Evolutionary conservation across 2,329 filamentous ascomycete genomes (phyloP).

Genomic region (Aureobasidium mangrovei): DNA sequence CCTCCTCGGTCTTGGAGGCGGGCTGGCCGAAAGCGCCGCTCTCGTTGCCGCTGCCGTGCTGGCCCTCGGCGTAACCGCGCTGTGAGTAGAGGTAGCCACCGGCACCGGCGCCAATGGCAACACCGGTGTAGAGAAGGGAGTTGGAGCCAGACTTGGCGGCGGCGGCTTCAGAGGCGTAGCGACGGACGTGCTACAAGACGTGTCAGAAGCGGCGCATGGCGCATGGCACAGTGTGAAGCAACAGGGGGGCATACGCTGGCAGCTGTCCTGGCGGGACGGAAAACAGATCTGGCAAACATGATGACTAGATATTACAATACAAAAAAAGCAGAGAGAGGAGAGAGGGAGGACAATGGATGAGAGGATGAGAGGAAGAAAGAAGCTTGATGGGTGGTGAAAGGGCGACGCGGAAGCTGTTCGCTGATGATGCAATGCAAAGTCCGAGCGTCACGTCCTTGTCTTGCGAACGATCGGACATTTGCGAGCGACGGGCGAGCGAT

Average conservation of each 20-base stretch:
- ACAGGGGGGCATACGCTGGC: constrained; percentile 27
- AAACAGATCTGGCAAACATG: constrained; percentile 37
- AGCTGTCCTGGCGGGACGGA: constrained; percentile 30
- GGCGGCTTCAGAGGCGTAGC: constrained; percentile 58
- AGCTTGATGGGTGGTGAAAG: no score
- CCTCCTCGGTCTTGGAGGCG: constrained; percentile 27
- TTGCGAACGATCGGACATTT: neutral
- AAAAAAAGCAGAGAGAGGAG: neutral
- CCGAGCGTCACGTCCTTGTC: neutral
- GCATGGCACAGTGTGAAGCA: constrained; percentile 13
- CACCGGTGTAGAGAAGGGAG: constrained; percentile 51
- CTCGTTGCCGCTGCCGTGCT: constrained; percentile 20
- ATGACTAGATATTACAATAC: constrained; percentile 16
- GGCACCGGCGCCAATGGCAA: constrained; percentile 49
- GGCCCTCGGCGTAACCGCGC: constrained; percentile 23
- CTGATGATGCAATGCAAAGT: constrained; percentile 5
- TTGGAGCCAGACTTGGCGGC: constrained; percentile 50
- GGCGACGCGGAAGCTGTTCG: constrained; percentile 1
- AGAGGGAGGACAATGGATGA: neutral
- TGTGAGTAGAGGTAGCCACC: constrained; percentile 47
- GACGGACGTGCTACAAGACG: constrained; percentile 48
- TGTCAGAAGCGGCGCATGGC: neutral
- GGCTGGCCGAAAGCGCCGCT: constrained; percentile 20
- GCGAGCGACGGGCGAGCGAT: no score
- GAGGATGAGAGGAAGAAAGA: no score